Conservation (phyloP, 1,139 yeast genomes). For the Tardiomyces digboiensis region DNA sequence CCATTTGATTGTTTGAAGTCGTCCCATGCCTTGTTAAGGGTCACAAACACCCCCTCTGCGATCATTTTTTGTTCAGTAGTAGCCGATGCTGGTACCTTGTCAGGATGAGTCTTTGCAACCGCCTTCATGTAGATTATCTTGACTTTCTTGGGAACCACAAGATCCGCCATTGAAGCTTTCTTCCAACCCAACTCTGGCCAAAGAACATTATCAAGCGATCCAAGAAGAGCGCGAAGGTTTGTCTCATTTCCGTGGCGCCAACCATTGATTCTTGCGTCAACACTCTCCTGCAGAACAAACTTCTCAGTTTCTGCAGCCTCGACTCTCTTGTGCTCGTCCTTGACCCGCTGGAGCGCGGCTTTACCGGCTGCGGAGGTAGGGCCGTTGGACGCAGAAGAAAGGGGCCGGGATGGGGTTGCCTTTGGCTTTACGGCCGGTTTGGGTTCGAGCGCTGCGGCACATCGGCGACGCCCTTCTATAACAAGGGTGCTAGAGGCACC, state of each 20-base stretch:
- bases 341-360: conserved; percentile 38
- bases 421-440: conserved; percentile 21
- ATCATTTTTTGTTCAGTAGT: conserved; percentile 69
- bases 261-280: conserved; percentile 40
- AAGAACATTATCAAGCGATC: conserved; percentile 54
- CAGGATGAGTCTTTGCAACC: conserved; percentile 90
- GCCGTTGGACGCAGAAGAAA: conserved; percentile 8
- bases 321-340: conserved; percentile 38
- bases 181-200: conserved; percentile 59
- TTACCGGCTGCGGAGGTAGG: conserved; percentile 26
- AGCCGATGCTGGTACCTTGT: conserved; percentile 52
- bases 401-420: conserved; percentile 14
- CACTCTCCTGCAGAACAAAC: conserved; percentile 49
- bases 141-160: conserved; percentile 87
- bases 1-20: conserved; percentile 54
- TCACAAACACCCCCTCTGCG: conserved; percentile 80
- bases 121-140: conserved; percentile 88
- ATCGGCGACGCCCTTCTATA: conserved; percentile 78
- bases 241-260: conserved; percentile 77
- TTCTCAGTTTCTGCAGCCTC: conserved; percentile 47
- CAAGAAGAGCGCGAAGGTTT: conserved; percentile 64
- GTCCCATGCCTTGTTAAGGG: conserved; percentile 89
- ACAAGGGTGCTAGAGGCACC: conserved; percentile 58
- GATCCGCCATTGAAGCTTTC: conserved; percentile 55
- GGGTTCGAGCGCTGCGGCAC: conserved; percentile 48